These are phyloP conservation scores for Ogataea henricii DNA, from an alignment of 805 yeast species.

Conservation along the genomic window DNA sequence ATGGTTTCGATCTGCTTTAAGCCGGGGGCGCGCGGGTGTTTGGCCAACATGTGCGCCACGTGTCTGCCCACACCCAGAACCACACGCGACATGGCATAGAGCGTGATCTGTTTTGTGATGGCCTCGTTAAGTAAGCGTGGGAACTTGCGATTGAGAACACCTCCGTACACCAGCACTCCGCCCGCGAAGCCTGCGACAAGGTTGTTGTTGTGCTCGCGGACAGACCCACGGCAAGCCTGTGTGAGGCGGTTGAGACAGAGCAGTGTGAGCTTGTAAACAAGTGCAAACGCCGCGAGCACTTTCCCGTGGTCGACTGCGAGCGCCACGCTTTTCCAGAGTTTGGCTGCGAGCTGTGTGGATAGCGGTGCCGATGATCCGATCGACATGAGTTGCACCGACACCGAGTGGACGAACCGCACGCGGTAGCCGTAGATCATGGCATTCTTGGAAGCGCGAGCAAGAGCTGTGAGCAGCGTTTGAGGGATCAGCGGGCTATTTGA, in stretches of 20 bases:
- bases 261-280: conserved; percentile 27
- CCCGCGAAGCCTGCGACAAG: conserved; percentile 35
- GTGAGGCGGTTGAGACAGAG: conserved; percentile 10
- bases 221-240: background rate
- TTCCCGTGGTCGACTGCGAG: conserved; percentile 37
- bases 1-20: conserved; percentile 29
- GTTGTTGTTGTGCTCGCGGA: conserved; percentile 12
- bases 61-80: conserved; percentile 61
- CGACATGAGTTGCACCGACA: conserved; percentile 31
- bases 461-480: background rate
- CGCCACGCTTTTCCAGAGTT: conserved; percentile 22
- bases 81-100: conserved; percentile 72
- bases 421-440: conserved; percentile 36
- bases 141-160: conserved; percentile 20
- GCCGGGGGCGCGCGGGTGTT: background rate
- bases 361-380: conserved; percentile 11
- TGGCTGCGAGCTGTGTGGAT: conserved; percentile 17
- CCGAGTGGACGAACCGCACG: conserved; percentile 33
- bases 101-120: conserved; percentile 72
- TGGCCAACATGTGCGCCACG: conserved; percentile 33
- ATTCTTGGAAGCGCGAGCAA: conserved; percentile 26
- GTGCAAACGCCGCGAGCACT: conserved; percentile 33
- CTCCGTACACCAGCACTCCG: conserved; percentile 36
- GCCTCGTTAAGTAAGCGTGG: conserved; percentile 23
- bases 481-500: background rate